These are phyloP conservation scores for Ceratobasidium papillatum DNA, from an alignment of 1,284 basidiomycete genomes.

Conservation along the genomic window DNA sequence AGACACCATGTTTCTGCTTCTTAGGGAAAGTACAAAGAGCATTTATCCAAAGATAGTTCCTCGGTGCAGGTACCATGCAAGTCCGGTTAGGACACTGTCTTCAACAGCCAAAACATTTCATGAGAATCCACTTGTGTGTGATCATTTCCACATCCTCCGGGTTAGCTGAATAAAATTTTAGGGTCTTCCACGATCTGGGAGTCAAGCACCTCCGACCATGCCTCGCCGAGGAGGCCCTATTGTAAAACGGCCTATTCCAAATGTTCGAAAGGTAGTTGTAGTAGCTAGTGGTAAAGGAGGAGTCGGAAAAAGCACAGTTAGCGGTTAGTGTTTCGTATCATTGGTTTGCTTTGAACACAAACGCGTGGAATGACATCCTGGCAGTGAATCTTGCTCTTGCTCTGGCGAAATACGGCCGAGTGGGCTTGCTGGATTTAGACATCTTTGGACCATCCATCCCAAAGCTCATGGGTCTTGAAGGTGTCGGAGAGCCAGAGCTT, in stretches of 20 bases:
- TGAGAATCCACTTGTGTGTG: constrained; percentile 29
- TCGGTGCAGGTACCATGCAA: background rate
- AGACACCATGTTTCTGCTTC: background rate
- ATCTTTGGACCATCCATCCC: constrained; percentile 97
- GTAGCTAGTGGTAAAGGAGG: constrained; percentile 97
- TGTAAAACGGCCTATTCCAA: constrained; percentile 65
- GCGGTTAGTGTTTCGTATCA: constrained; percentile 62
- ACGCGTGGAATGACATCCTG: background rate
- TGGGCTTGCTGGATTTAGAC: constrained; percentile 94
- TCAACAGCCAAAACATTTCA: background rate
- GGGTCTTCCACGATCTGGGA: constrained; percentile 43
- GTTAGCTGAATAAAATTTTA: background rate
- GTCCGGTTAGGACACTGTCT: background rate
- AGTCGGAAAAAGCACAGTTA: constrained; percentile 95
- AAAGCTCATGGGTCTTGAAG: constrained; percentile 90
- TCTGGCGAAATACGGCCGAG: constrained; percentile 63
- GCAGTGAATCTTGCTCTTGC: constrained; percentile 86
- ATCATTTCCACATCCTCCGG: background rate
- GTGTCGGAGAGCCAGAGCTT: constrained; percentile 80
- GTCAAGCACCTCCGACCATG: constrained; percentile 40
- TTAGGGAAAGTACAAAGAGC: background rate
- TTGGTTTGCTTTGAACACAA: background rate
- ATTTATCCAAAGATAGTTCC: background rate
- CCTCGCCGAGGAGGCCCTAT: constrained; percentile 44
- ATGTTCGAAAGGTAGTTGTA: constrained; percentile 78